Evolutionary conservation across 163 green algal species (phyloP), one percentile per base, ranked within the genome.

Genomic region (Scenedesmus sp.): DNA sequence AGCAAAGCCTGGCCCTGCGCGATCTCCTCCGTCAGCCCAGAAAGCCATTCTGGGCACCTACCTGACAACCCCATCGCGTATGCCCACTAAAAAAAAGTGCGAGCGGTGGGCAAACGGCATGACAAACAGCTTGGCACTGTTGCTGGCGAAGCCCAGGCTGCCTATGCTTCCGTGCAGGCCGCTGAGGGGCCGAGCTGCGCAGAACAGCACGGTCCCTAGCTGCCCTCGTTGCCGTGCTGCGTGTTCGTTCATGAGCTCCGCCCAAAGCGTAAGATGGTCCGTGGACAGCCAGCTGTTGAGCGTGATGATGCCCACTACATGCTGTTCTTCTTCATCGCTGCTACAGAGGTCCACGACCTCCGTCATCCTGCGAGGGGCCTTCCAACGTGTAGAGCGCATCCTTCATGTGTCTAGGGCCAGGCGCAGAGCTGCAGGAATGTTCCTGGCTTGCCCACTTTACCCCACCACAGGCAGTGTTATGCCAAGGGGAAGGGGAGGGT

Each of bases 121-220:
- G 30, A 76, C 65, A 76, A 76, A 76, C 30, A 76, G 65, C 30
- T 76, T 76, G 2, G 65, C 65, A 18, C 65, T 76, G 65, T 76
- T 76, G 65, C 65, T 76, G 20, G 65, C 65, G 40, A 76, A 76
- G 65, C 65, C 65, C 65, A 76, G 18, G 65, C 65, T 76, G 65
- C 65, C 65, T 76, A 76, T 76, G 65, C 65, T 76, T 26, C 65
- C 65, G 30, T 76, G 65, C 65, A 76, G 65, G 12, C 65, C 65
- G 65, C 65, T 76, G 24, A 76, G 65, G 65, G 65, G 65, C 65
- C 65, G 65, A 76, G 65, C 65, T 76, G 65, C 65, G 65, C 65
- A 76, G 30, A 76, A 76, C 65, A 76, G 65, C 65, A 76, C 65
- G 65, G 65, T 76, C 65, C 65, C 65, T 76, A 76, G 65, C 65